These are phyloP conservation scores for Picocystis sp. DNA, from an alignment of 163 green algal genomes.

Conservation along the genomic window DNA sequence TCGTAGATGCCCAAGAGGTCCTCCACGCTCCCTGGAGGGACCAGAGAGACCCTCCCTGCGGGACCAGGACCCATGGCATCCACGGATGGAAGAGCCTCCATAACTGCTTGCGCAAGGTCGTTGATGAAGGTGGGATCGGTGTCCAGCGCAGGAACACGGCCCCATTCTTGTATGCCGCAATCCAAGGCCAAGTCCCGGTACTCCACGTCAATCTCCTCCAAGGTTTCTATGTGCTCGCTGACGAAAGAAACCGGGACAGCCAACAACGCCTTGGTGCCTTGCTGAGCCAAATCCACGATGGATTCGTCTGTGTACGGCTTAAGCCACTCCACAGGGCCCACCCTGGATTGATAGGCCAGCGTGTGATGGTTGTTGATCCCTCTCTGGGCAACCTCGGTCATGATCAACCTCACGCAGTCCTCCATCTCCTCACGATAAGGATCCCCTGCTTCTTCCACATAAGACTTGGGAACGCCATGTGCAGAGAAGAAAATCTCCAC, in stretches of 20 bases:
- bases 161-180: constrained; percentile 75
- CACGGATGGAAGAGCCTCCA: constrained; percentile 83
- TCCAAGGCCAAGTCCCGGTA: constrained; percentile 74
- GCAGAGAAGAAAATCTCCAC: constrained; percentile 94
- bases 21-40: constrained; percentile 49
- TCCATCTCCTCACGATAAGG: constrained; percentile 99
- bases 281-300: constrained; percentile 63
- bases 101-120: constrained; percentile 82
- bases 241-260: constrained; percentile 95
- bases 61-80: constrained; percentile 25
- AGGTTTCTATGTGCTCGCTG: constrained; percentile 98
- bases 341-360: constrained; percentile 78
- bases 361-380: constrained; percentile 70
- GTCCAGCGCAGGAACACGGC: constrained; percentile 88
- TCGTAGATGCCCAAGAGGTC: constrained; percentile 83
- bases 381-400: constrained; percentile 51
- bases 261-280: constrained; percentile 60
- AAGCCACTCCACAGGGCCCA: constrained; percentile 95
- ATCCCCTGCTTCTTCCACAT: constrained; percentile 75
- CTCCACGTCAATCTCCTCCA: constrained; percentile 99
- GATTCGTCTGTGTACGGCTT: constrained; percentile 92
- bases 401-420: constrained; percentile 85
- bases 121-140: constrained; percentile 82
- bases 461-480: constrained; percentile 89
- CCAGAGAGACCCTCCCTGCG: constrained; percentile 2